A percentile compares a stretch with the other conserved stretches of the same genome.
These are phyloP conservation scores for Starmerella sp. DNA, from an alignment of 805 yeast species.

Conservation along the genomic window DNA sequence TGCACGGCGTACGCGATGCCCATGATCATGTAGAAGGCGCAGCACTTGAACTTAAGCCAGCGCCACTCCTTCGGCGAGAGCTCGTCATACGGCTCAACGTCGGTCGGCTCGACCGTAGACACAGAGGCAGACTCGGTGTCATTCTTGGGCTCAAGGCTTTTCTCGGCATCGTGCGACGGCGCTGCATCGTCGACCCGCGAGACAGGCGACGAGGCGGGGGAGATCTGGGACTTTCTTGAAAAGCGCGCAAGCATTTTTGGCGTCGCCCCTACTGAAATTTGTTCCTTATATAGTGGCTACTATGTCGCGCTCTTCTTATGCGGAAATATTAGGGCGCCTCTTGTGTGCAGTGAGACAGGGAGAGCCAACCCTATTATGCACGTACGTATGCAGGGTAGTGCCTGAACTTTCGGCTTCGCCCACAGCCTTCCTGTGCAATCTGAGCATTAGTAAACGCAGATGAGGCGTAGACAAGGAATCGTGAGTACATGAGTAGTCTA, in stretches of 20 bases:
- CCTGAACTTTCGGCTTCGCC: neutral
- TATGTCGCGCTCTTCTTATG: too few relatives aligned
- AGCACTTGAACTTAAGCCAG: neutral
- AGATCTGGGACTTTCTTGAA: neutral
- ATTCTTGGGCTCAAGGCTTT: neutral
- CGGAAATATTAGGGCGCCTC: too few relatives aligned
- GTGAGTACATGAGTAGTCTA: too few relatives aligned
- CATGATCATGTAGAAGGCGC: neutral
- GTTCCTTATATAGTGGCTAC: neutral
- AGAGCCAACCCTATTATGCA: neutral
- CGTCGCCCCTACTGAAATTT: too few relatives aligned
- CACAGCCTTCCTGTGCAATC: too few relatives aligned
- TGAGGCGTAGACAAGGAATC: too few relatives aligned
- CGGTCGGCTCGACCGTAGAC: neutral
- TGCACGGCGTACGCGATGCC: neutral
- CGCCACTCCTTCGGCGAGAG: neutral
- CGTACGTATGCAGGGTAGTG: neutral
- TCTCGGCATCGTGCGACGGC: neutral
- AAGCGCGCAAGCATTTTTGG: neutral
- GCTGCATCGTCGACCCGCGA: neutral
- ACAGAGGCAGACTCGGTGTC: neutral
- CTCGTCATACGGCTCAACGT: neutral
- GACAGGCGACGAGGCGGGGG: neutral
- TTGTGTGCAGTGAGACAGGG: too few relatives aligned
- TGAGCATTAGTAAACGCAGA: too few relatives aligned